A percentile compares a stretch with the other conserved stretches of the same genome.
phyloP scores from a whole-genome alignment of 768 basidiomycete species.

The Podaxis mareebaensis region DNA sequence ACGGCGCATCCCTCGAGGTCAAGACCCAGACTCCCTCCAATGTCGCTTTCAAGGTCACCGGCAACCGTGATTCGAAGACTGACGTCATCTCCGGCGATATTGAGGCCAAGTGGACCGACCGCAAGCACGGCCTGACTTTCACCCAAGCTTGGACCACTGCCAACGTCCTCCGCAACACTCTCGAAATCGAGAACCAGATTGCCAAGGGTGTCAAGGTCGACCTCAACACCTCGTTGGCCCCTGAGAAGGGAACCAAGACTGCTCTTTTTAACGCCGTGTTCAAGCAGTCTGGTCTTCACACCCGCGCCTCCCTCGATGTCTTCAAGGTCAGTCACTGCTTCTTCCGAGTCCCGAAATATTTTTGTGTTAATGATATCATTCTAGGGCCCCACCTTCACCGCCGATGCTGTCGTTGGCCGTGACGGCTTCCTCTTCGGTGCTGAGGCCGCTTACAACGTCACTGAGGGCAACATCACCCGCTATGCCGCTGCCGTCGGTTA shows the following conservation, averaged over 20 bases:
- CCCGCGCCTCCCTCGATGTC: conserved; percentile 85
- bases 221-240: conserved; percentile 76
- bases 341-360: conserved; percentile 8
- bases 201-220: conserved; percentile 98
- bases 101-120: conserved; percentile 93
- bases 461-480: conserved; percentile 86
- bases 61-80: conserved; percentile 72
- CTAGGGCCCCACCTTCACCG: conserved; percentile 95
- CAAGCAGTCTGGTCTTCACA: conserved; percentile 96
- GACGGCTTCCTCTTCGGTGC: conserved; percentile 97
- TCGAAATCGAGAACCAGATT: conserved; percentile 97
- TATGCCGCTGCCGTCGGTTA: conserved; percentile 93
- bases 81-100: conserved; percentile 84
- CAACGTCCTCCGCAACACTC: conserved; percentile 87
- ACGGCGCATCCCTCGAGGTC: conserved; percentile 71
- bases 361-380: conserved; percentile 1
- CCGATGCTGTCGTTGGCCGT: conserved; percentile 92
- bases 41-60: conserved; percentile 93
- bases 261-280: conserved; percentile 83
- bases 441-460: conserved; percentile 96
- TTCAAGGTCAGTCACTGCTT: conserved; percentile 71
- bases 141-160: conserved; percentile 95
- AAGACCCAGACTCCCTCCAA: conserved; percentile 88
- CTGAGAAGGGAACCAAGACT: conserved; percentile 84
- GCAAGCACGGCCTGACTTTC: conserved; percentile 89